These are phyloP conservation scores for Areca catechu DNA, from an alignment of 176 grass and related monocot genomes.

Conservation along the genomic window DNA sequence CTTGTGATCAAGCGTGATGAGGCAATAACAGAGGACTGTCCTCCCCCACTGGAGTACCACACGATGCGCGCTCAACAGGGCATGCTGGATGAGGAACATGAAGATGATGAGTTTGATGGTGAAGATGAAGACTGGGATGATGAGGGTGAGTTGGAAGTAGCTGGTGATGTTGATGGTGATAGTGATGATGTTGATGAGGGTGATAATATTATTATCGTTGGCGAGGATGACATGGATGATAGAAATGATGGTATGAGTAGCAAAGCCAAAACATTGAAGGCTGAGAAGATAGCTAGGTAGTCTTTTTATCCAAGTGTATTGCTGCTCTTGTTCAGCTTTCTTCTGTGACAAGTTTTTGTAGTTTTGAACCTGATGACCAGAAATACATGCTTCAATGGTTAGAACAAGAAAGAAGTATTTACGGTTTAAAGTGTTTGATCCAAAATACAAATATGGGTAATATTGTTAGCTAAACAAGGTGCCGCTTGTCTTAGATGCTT, in stretches of 20 bases:
- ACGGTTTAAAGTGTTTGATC: too few species aligned
- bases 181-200: constrained; percentile 21
- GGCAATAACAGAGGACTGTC: constrained; percentile 60
- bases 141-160: constrained; percentile 12
- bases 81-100: constrained; percentile 29
- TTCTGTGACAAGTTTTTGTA: neutral
- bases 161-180: constrained; percentile 25
- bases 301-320: neutral
- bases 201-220: constrained; percentile 65
- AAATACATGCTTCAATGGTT: too few species aligned
- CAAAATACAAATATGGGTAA: too few species aligned
- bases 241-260: neutral
- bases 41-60: constrained; percentile 61
- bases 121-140: constrained; percentile 14
- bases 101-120: constrained; percentile 11
- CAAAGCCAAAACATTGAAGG: constrained; percentile 14
- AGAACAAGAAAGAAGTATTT: too few species aligned
- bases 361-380: neutral
- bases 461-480: too few species aligned
- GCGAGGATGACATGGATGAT: constrained; percentile 25
- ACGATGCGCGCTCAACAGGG: constrained; percentile 39
- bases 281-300: constrained; percentile 13
- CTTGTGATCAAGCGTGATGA: constrained; percentile 71
- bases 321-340: neutral
- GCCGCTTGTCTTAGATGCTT: too few species aligned